Base-by-base conservation (phyloP, 768 basidiomycete species). In the Thelephora aurantiotincta region DNA sequence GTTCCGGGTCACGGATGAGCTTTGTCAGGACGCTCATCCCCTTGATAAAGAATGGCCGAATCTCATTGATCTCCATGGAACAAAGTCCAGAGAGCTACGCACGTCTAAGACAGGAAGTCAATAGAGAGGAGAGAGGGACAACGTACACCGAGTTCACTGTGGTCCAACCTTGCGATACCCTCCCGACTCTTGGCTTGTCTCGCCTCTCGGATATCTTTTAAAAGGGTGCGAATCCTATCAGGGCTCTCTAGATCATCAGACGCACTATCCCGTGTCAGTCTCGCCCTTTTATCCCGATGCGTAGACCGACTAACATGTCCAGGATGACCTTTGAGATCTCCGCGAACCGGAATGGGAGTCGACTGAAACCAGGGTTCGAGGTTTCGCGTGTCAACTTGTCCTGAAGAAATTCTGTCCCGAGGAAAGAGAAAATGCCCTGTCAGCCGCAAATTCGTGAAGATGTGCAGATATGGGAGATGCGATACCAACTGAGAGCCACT, bases 151-250 rank as follows among this genome's bases (percentile, higher is more conserved):
- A 91, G 71, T 60, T 87, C 84, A 53, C 78, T 83, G 57, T 87
- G 75, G 60, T 92, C 86, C 23, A 96, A 70, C 50, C 75, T 76
- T 50, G 73, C 70, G 2, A 98, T 66, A 71, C 92, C 92, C 47
- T 85, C 78, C 51, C 93, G 68, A 65, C 86, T 82, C 60, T 99
- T 99, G 6, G 92, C 85, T 61, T 97, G 94, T 35, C 96, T 75
- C 11, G 88, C 89, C 67, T 98, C 93, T 11, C 93, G 82, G n/a
- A 98, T 69, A 59, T 96, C 92, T 61, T 98, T 93, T 16, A 98
- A 72, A 2, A 98, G 65, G 5, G 81, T 80, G 5, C 88, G 77
- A 18, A 98, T 68, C 54, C 78, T 84, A 48, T 96, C 90, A 3
- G 92, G 78, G 49, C 80, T 78, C 47, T 82, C 76, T 6, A 97